Conservation (phyloP, 305 asterid genomes). For the Fraxinus nigra region DNA sequence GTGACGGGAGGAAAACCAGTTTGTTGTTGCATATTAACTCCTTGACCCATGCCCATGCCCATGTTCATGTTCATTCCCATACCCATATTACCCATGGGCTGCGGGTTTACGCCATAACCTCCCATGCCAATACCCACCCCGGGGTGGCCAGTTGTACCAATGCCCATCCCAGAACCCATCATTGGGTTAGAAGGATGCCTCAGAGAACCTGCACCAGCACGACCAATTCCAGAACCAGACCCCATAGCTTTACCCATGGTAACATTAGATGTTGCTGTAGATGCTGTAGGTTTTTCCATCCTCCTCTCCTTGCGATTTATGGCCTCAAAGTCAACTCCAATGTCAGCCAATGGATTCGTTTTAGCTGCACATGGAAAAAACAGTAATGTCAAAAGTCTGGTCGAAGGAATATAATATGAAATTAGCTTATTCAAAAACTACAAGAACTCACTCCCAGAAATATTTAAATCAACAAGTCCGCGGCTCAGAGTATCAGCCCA, state of each 20-base stretch:
- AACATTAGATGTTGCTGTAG: slow-evolving; percentile 57
- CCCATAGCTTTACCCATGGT: slow-evolving; percentile 99
- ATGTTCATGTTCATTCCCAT: slow-evolving; percentile 1
- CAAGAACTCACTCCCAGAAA: slow-evolving; percentile 80
- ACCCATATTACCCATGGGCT: neutral
- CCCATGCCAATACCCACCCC: neutral
- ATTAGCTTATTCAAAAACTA: slow-evolving; percentile 2
- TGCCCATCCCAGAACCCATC: slow-evolving; percentile 51
- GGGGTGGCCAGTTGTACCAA: slow-evolving; percentile 40
- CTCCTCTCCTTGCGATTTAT: slow-evolving; percentile 92
- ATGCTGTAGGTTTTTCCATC: slow-evolving; percentile 76
- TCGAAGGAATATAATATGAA: slow-evolving; percentile 1
- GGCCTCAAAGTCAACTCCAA: slow-evolving; percentile 95
- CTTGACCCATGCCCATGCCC: slow-evolving; percentile 42
- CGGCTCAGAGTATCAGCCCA: slow-evolving; percentile 98
- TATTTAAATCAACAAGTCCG: slow-evolving; percentile 85
- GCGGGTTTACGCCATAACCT: neutral
- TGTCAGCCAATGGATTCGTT: slow-evolving; percentile 78
- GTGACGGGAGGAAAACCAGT: slow-evolving; percentile 62
- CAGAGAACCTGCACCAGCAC: slow-evolving; percentile 54
- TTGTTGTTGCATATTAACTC: slow-evolving; percentile 62
- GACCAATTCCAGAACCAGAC: slow-evolving; percentile 85
- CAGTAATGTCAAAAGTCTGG: slow-evolving; percentile 11
- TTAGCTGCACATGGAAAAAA: slow-evolving; percentile 58
- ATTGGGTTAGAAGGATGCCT: slow-evolving; percentile 57